Evolutionary conservation across 495 filamentous ascomycete genomes (phyloP), one percentile per base, ranked within the genome.

Genomic region (Daldinia childiae): DNA sequence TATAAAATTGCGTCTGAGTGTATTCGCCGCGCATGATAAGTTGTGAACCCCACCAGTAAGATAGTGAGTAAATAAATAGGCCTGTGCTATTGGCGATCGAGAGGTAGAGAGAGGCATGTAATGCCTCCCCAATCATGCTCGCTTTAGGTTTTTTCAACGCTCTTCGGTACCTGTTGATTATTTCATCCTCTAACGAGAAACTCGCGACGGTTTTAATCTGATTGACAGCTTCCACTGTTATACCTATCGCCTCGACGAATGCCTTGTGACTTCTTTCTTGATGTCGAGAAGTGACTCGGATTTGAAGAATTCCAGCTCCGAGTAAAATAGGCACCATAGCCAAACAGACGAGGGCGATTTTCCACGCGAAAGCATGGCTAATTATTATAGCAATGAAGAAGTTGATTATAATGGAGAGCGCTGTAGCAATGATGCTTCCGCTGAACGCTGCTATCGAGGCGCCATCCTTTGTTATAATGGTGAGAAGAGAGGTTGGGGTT

Each of bases 41-140:
- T 29, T 77, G 78, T 1, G 85, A 80, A 0, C 88, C 88, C 82
- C 88, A 91, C 84, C 87, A 90, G 74, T 90, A 90, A 0, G 87
- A 88, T 5, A 91, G 74, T 0, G 86, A 87, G 34, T 51, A 54
- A 52, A 67, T 58, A 62, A 51, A 66, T n/a, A 52, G 66, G 19
- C 69, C 43, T 61, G 75, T 27, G 72, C 83, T 82, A 58, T 84
- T 82, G 4, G 83, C 81, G 30, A 86, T 79, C 1, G 82, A 78
- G 7, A 83, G 60, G 58, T 82, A 79, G 21, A 85, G 61, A 66
- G 82, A 86, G 2, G 79, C 79, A 1, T 66, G 54, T 2, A 80
- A 43, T 24, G 76, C 80, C 32, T 79, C 80, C n/a, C 71, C 71
- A 9, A 82, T 69, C 45, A 76, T 80, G 43, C 79, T 69, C 5